Evolutionary conservation across 2,329 filamentous ascomycete genomes (phyloP).

Genomic region (Ceratocystis harringtonii): DNA sequence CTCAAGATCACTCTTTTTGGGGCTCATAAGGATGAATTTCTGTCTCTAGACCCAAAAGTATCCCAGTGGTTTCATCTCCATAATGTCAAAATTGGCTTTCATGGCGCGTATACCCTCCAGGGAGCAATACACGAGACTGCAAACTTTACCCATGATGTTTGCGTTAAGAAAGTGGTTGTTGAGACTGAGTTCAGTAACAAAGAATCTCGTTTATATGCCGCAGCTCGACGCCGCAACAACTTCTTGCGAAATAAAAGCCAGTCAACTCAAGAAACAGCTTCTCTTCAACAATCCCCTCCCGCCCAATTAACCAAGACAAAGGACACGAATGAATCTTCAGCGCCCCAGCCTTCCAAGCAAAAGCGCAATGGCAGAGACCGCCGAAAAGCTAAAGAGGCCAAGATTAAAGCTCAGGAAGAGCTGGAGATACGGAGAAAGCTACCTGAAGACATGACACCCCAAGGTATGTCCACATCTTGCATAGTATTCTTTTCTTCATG

Average conservation of each 20-base stretch:
- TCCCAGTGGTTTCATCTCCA: constrained; percentile 7
- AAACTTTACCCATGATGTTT: background rate
- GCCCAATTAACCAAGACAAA: background rate
- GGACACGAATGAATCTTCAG: background rate
- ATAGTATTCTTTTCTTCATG: too few relatives aligned
- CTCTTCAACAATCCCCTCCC: background rate
- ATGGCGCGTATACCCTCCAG: background rate
- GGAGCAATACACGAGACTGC: constrained; percentile 1
- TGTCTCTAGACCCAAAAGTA: background rate
- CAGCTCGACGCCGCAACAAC: background rate
- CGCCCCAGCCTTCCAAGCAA: background rate
- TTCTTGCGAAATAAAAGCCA: background rate
- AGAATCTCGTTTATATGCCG: background rate
- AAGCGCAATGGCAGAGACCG: constrained; percentile 22
- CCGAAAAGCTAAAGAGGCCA: constrained; percentile 19
- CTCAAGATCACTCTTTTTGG: constrained; percentile 20
- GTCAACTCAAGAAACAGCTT: background rate
- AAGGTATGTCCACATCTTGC: constrained; percentile 20
- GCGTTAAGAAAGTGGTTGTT: background rate
- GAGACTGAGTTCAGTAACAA: background rate
- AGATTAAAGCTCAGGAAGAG: constrained; percentile 11
- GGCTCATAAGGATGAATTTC: background rate
- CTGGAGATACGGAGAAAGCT: background rate
- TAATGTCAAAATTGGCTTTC: constrained; percentile 2
- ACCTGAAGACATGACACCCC: constrained; percentile 22